These are phyloP conservation scores for Amanita fuliginea DNA, from an alignment of 768 basidiomycete genomes.

Conservation along the genomic window DNA sequence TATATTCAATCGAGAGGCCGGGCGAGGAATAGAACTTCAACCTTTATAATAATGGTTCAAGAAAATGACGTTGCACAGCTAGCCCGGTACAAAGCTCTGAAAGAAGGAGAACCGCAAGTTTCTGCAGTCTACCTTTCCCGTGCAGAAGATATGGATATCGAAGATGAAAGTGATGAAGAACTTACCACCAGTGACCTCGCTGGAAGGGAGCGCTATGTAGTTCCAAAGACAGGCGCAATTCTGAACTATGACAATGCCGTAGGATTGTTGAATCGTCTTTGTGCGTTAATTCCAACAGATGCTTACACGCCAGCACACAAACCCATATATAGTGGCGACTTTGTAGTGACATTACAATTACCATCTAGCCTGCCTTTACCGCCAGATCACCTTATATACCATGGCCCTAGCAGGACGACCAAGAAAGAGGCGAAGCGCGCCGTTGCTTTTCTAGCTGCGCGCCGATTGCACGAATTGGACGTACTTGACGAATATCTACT, in stretches of 20 bases:
- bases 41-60: constrained; percentile 74
- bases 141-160: constrained; percentile 33
- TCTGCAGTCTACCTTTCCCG: constrained; percentile 50
- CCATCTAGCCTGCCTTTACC: constrained; percentile 59
- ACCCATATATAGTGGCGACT: constrained; percentile 56
- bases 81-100: constrained; percentile 46
- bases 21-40: constrained; percentile 65
- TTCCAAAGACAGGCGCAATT: constrained; percentile 62
- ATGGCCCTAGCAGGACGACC: constrained; percentile 48
- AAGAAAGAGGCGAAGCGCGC: constrained; percentile 81
- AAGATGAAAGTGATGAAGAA: constrained; percentile 26
- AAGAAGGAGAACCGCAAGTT: constrained; percentile 52
- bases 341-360: constrained; percentile 44
- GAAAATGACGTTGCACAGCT: constrained; percentile 44
- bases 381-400: constrained; percentile 38
- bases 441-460: constrained; percentile 72
- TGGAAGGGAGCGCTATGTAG: constrained; percentile 63
- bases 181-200: constrained; percentile 44
- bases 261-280: constrained; percentile 61
- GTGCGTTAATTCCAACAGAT: constrained; percentile 67
- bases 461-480: constrained; percentile 52
- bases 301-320: constrained; percentile 47
- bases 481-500: constrained; percentile 79
- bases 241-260: constrained; percentile 74
- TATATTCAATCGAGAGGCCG: constrained; percentile 88